Conservation (phyloP, 495 filamentous ascomycete species). For the Xylaria sp. region DNA sequence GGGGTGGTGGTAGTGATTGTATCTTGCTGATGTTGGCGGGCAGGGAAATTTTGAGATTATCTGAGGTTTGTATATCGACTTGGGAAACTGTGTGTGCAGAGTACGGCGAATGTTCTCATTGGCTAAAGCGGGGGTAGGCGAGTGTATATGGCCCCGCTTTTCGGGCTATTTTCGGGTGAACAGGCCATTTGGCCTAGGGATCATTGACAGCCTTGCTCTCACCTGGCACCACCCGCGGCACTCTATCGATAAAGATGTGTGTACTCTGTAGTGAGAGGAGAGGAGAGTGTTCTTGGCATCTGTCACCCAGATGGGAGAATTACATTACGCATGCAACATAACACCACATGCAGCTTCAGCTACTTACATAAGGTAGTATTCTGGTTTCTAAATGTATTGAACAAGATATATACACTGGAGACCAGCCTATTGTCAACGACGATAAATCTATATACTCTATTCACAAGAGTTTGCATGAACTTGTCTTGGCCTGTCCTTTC, state of each 20-base stretch:
- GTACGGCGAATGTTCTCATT: slow-evolving; percentile 9
- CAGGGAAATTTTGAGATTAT: slow-evolving; percentile 29
- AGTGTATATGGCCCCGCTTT: neutral
- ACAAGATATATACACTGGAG: neutral
- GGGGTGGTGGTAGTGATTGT: slow-evolving; percentile 19
- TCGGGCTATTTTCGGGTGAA: slow-evolving; percentile 22
- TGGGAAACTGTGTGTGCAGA: slow-evolving; percentile 27
- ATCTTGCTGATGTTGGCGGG: slow-evolving; percentile 24
- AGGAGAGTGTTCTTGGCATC: too few relatives aligned
- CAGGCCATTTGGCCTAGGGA: neutral
- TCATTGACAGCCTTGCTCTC: neutral
- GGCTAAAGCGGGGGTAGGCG: slow-evolving; percentile 21
- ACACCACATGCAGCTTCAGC: too few relatives aligned
- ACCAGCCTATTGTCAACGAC: neutral
- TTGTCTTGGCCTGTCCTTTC: neutral
- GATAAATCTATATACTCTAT: neutral
- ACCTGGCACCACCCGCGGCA: neutral
- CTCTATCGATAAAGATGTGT: neutral
- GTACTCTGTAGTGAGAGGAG: too few relatives aligned
- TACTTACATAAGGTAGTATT: neutral
- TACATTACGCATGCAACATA: too few relatives aligned
- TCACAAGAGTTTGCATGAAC: neutral
- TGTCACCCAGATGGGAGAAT: too few relatives aligned
- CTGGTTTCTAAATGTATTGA: neutral
- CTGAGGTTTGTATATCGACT: slow-evolving; percentile 23